Evolutionary conservation across 1,139 yeast species (phyloP).

Genomic region (Candida sp.): DNA sequence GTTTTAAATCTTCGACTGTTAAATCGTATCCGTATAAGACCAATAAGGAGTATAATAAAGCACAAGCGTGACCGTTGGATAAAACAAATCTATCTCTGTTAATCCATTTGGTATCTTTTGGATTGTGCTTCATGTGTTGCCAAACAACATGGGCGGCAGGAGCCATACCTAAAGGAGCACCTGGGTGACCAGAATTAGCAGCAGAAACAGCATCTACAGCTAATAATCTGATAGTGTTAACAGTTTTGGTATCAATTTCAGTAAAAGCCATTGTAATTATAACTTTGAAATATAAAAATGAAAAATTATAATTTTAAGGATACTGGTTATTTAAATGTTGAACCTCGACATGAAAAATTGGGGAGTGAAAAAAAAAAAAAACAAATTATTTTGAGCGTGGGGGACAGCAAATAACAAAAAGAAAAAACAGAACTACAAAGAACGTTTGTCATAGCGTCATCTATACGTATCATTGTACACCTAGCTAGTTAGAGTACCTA

Average conservation of each 20-base stretch:
- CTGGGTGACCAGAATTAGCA: conserved; percentile 99
- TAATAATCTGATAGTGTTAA: conserved; percentile 87
- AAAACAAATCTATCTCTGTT: conserved; percentile 95
- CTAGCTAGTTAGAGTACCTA: too few relatives aligned
- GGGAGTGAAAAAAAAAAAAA: conserved; percentile 1
- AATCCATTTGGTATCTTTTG: conserved; percentile 88
- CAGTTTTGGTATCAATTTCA: conserved; percentile 66
- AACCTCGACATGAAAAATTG: neutral
- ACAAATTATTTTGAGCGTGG: neutral
- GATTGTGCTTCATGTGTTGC: conserved; percentile 83
- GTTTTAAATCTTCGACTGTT: conserved; percentile 82
- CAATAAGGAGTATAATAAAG: conserved; percentile 80
- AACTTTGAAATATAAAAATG: neutral
- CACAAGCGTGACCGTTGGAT: conserved; percentile 98
- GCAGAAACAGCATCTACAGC: conserved; percentile 85
- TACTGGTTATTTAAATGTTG: neutral
- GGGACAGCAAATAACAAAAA: neutral
- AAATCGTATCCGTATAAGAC: conserved; percentile 84
- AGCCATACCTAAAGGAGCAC: conserved; percentile 99
- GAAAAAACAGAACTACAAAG: too few relatives aligned
- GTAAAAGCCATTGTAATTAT: conserved; percentile 18
- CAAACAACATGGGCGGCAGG: conserved; percentile 70
- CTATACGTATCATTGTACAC: too few relatives aligned
- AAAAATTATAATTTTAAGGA: neutral
- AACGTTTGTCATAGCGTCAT: too few relatives aligned